phyloP scores from a whole-genome alignment of 23 red algal genomes.

The Gracilariopsis chorda region DNA sequence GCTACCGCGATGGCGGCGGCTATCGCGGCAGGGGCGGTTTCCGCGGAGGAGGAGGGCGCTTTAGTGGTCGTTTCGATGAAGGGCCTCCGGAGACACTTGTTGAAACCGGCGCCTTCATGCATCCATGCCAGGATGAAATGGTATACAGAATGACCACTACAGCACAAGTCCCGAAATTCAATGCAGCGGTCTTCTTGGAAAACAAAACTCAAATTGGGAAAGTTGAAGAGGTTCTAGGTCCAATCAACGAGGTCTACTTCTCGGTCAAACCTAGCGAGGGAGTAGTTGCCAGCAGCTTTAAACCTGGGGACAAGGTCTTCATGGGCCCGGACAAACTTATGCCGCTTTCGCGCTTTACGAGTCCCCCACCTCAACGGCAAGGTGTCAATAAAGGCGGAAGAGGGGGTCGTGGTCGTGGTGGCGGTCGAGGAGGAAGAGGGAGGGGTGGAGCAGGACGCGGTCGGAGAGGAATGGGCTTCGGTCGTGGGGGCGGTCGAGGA shows the following conservation, averaged over 20 bases:
- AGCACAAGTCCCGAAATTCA: conserved; percentile 88
- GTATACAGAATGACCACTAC: conserved; percentile 74
- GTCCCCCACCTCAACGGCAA: conserved; percentile 1
- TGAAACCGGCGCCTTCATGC: conserved; percentile 75
- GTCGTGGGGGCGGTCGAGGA: conserved; percentile 25
- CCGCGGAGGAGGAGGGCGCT: conserved; percentile 35
- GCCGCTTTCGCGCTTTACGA: conserved; percentile 72
- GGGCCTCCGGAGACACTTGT: conserved; percentile 75
- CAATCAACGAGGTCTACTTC: conserved; percentile 82
- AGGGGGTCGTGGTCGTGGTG: conserved; percentile 30
- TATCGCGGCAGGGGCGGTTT: conserved; percentile 26
- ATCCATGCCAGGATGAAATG: conserved; percentile 90
- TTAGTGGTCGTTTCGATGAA: conserved; percentile 41
- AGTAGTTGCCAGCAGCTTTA: conserved; percentile 83
- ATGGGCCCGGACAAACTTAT: conserved; percentile 85
- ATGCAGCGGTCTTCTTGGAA: conserved; percentile 90
- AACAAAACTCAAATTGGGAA: conserved; percentile 94
- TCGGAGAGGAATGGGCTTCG: conserved; percentile 14
- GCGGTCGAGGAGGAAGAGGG: conserved; percentile 37
- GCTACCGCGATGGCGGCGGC: conserved; percentile 37
- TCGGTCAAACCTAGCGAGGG: conserved; percentile 84
- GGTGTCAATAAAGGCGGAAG: conserved; percentile 41
- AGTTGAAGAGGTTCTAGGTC: conserved; percentile 97
- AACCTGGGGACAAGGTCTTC: conserved; percentile 86
- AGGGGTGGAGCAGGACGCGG: conserved; percentile 22